Evolutionary conservation across 768 basidiomycete genomes (phyloP), one percentile per base, ranked within the genome.

Genomic region (Lactarius hatsudake): DNA sequence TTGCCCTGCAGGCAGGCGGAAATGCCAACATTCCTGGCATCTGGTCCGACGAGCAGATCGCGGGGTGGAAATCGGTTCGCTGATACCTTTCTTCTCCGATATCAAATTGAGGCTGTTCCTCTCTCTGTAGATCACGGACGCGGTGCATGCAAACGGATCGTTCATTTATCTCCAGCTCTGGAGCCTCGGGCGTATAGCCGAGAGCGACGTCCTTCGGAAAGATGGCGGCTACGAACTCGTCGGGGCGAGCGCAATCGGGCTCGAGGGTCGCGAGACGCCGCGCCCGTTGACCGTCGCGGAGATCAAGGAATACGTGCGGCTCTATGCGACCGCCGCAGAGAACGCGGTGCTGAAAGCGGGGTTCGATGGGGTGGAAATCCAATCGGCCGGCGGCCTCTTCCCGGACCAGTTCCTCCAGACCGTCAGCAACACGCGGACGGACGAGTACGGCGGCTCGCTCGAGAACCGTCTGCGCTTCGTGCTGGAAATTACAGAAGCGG

Each of bases 51-150:
- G 82, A 81, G 23, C 86, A 87, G 68, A 78, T 87, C 40, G 71
- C 64, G 0, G 83, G 76, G 0, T 90, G 87, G 88, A 85, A 83
- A 72, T 71, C 79, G 75, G 84, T 81, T 32, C 20, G 76, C 20
- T 59, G 10, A 38, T 38, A 38, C 36, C 12, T 2, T 8, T 17
- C 8, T n/a, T 32, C 40, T 20, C n/a, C 54, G 20, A 3, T 40
- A 34, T 13, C 13, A 5, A 5, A 30, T 17, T 48, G 53, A 43
- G 36, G 10, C 18, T 23, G 5, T 20, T 12, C 3, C 28, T 30
- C 28, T 30, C 28, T 9, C 32, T 12, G 36, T 32, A 43, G 18
- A 54, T 18, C 9, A 77, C 75, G 28, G 78, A 80, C 28, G 75
- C 76, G 2, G 81, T 83, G 0, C 84, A 84, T 69, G 76, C 75